Conservation (phyloP, 805 yeast genomes). For the Cyberlindnera bimundalis region DNA sequence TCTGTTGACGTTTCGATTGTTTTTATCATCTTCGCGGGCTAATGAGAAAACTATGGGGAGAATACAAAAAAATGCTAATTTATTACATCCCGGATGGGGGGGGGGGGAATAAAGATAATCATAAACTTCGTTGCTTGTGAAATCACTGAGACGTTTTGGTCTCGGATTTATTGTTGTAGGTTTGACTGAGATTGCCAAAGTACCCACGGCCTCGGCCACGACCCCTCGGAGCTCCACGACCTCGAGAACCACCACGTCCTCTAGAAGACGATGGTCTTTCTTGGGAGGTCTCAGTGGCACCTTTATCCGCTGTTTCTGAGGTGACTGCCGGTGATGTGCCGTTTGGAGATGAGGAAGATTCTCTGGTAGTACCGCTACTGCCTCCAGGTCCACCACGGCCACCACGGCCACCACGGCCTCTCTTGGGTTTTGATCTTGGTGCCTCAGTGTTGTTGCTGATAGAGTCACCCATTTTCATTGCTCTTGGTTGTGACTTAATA, state of each 20-base stretch:
- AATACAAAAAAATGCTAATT: background rate
- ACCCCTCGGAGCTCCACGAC: constrained; percentile 5
- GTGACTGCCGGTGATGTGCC: no score
- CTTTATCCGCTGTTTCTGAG: background rate
- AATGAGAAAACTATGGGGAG: no score
- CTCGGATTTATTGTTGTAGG: constrained; percentile 9
- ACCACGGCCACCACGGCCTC: background rate
- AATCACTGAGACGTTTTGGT: background rate
- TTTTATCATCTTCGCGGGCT: background rate
- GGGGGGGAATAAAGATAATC: background rate
- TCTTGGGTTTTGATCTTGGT: background rate
- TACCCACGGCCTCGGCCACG: constrained; percentile 11
- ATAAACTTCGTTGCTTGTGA: constrained; percentile 5
- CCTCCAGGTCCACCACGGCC: constrained; percentile 5
- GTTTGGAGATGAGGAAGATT: background rate
- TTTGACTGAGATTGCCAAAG: constrained; percentile 7
- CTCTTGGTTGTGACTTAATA: no score
- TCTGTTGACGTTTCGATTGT: background rate
- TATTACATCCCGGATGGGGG: background rate
- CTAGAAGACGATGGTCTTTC: no score
- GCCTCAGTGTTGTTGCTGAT: no score
- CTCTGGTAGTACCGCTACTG: background rate
- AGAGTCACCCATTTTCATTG: no score
- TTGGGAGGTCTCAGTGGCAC: background rate
- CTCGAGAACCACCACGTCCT: no score